Base-by-base conservation (phyloP, 495 filamentous ascomycete genomes). In the Lophiotrema nucula region DNA sequence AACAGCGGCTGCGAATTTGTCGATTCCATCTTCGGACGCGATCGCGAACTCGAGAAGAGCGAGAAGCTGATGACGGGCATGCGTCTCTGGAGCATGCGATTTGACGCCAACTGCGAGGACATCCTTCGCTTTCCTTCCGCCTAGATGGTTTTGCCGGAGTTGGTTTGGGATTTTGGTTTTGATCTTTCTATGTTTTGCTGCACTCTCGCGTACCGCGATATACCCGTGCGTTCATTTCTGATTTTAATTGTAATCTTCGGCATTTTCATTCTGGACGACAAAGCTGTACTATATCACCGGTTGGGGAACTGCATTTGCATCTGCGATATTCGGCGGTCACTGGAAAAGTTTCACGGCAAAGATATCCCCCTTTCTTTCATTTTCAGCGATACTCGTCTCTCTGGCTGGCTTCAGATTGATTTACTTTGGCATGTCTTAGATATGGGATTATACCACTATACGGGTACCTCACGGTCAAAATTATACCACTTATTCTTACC, bases 1-100 rank as follows among this genome's bases (percentile, higher is more conserved):
- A 90, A 90, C 69, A 88, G 89, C 55, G 95, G 95, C 35, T 87
- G 86, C 63, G 95, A 97, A 81, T 97, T 98, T 69, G 92, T 98
- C 66, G 89, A 97, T 68, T 89, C 92, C 43, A 89, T 98, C 61
- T 98, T 97, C 68, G 95, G 93, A 63, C 84, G 88, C 58, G 93
- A 97, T 68, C 85, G 92, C 51, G 87, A 96, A 71, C 79, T 96
- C 37, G 88, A 95, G 71, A 85, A 84, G 70, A 97, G 93, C n/a
- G 89, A 97, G 78, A 87, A 86, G 74, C 79, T 97, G 74, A 97
- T 97, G 93, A 83, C 87, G 60, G 85, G 85, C 49, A 86, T 97
- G 69, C 84, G 87, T n/a, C 79, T 92, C 11, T 98, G 93, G 92
- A 90, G 88, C 68, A 84, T 95, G 76, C 86, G 93, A 19, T 98